Conservation (phyloP, 805 yeast species). For the Yarrowia bubula region DNA sequence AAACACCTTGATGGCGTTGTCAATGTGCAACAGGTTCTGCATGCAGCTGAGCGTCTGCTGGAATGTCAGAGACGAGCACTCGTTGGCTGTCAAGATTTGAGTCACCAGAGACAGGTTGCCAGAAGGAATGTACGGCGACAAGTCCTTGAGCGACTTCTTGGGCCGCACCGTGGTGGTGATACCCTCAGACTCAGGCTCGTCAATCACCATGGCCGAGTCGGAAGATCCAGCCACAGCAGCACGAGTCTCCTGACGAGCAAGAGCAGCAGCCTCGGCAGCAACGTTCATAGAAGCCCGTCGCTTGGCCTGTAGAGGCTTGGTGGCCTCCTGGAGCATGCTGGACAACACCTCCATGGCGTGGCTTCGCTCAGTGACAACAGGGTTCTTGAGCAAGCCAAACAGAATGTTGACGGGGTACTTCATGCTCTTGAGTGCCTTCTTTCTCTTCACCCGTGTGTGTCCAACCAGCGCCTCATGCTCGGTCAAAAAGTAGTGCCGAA, state of each 20-base stretch:
- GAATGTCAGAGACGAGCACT: constrained; percentile 80
- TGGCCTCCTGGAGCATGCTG: constrained; percentile 69
- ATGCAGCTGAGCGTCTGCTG: constrained; percentile 78
- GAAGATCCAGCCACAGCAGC: not conserved
- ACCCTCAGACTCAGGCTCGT: constrained; percentile 10
- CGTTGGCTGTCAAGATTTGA: constrained; percentile 69
- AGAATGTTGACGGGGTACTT: constrained; percentile 71
- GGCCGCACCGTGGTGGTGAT: not conserved
- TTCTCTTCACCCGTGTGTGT: constrained; percentile 38
- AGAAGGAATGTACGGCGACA: constrained; percentile 62
- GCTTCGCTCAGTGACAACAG: constrained; percentile 67
- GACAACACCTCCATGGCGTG: constrained; percentile 75
- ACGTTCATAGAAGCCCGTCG: constrained; percentile 46
- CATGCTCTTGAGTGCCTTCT: constrained; percentile 38
- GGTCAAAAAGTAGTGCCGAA: constrained; percentile 71
- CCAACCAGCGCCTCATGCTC: constrained; percentile 61
- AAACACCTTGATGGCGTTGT: constrained; percentile 61
- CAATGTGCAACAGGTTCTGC: constrained; percentile 66
- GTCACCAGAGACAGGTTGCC: constrained; percentile 61
- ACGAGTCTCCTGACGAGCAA: not conserved
- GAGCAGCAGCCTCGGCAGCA: constrained; percentile 33
- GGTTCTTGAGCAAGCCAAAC: constrained; percentile 59
- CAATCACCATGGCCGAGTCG: not conserved
- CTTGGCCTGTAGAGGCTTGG: constrained; percentile 57
- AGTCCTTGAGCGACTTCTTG: constrained; percentile 19